Evolutionary conservation across 345 rosid species (phyloP).

Genomic region (Clausena lansium): DNA sequence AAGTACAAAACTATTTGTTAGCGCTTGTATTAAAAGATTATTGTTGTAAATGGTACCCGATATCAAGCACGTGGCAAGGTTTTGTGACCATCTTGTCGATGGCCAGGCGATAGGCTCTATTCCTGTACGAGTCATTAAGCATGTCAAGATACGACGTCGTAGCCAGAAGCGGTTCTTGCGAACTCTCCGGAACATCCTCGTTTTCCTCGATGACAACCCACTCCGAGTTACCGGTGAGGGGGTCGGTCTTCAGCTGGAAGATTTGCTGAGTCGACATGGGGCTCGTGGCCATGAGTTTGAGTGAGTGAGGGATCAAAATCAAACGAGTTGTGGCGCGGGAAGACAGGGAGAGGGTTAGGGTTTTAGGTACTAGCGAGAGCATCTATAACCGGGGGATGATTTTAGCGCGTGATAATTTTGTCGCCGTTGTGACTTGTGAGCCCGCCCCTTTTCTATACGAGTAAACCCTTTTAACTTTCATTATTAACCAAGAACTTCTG

Average conservation of each 20-base stretch:
- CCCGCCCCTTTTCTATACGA: neutral
- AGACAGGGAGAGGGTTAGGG: slow-evolving; percentile 23
- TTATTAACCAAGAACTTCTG: too few species aligned
- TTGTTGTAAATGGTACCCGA: slow-evolving; percentile 45
- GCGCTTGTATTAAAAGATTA: too few species aligned
- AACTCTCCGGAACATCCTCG: slow-evolving; percentile 29
- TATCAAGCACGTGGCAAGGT: slow-evolving; percentile 88
- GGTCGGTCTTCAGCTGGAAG: slow-evolving; percentile 61
- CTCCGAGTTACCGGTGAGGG: slow-evolving; percentile 64
- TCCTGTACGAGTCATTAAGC: slow-evolving; percentile 67
- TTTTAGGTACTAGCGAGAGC: slow-evolving; percentile 22
- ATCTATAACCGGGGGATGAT: neutral
- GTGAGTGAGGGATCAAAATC: slow-evolving; percentile 8
- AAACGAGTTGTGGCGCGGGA: slow-evolving; percentile 11
- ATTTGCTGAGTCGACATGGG: slow-evolving; percentile 49
- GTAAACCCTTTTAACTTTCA: too few species aligned
- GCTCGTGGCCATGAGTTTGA: slow-evolving; percentile 17
- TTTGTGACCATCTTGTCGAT: slow-evolving; percentile 54
- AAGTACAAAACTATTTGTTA: neutral
- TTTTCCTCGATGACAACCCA: slow-evolving; percentile 62
- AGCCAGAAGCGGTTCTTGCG: slow-evolving; percentile 42
- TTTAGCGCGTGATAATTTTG: neutral
- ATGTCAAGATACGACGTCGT: slow-evolving; percentile 71
- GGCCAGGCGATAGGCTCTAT: slow-evolving; percentile 52
- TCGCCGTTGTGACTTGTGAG: neutral